Base-by-base conservation (phyloP, 352 stramenopile genomes). In the Phytophthora megakarya region DNA sequence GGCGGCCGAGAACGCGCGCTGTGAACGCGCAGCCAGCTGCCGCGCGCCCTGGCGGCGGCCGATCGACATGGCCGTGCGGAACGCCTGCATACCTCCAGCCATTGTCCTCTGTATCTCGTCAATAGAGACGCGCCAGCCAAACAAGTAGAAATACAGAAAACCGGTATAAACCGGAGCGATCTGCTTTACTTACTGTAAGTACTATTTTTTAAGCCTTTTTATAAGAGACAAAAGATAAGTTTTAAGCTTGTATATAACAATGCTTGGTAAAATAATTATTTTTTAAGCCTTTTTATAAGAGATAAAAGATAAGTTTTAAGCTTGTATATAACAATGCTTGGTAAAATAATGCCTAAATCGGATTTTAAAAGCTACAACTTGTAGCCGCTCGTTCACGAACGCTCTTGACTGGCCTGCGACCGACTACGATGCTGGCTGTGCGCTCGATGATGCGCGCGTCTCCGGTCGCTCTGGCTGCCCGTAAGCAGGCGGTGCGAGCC, bases 31-130 rank as follows among this genome's bases (percentile, higher is more conserved):
- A 16, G 66, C 50, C 26, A 80, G 47, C 55, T 73, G 61, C 28
- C 52, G 67, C 42, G 74, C 67, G 53, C 75, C 71, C 61, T 84
- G 78, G 61, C 84, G 84, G 50, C 78, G 70, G 53, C 62, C 57
- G 19, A 78, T 78, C 32, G 67, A 81, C 56, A 93, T 67, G 33
- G 83, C 81, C 53, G 70, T 81, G 53, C 84, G 81, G 69, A 93
- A 81, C 69, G 81, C 80, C 64, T 90, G 76, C 73, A 93, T 90
- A 23, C 73, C 56, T 67, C 69, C 58, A 32, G 57, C 7, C 69
- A 76, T 75, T 10, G 3, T 69, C 48, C 18, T 39, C 19, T 33
- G 37, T n/a, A 23, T n/a, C 30, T 35, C 1, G 30, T 35, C 54
- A 55, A 61, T 61, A 66, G 58, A 62, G 49, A 62, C 55, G 59